Percentiles rank a stretch among this genome's conserved stretches.
Conservation (phyloP, 345 rosid genomes). For the Alliaria petiolata region DNA sequence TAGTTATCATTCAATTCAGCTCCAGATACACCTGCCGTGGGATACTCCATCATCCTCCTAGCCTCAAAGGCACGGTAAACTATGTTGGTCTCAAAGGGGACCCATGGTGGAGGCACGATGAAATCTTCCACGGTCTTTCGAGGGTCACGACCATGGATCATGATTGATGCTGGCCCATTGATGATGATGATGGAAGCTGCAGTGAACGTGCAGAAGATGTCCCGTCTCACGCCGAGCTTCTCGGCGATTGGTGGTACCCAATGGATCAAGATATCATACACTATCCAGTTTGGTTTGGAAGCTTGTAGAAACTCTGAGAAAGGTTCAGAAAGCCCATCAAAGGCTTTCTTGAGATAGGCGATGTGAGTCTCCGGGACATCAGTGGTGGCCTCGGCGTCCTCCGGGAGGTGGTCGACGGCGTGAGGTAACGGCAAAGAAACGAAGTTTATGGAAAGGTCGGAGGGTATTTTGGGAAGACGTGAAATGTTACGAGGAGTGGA, state of each 20-base stretch:
- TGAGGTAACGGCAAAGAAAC: not conserved
- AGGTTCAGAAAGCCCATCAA: not conserved
- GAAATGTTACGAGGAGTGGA: not conserved
- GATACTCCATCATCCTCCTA: not conserved
- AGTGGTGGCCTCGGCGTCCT: not conserved
- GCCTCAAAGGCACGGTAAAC: conserved; percentile 22
- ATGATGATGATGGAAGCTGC: not conserved
- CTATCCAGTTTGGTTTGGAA: not conserved
- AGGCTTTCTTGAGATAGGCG: not conserved
- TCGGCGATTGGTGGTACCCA: not conserved
- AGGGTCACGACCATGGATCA: not conserved
- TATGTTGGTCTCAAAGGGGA: conserved; percentile 17
- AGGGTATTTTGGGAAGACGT: not conserved
- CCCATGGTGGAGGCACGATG: conserved; percentile 25
- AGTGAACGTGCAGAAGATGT: not conserved
- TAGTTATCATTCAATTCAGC: not conserved
- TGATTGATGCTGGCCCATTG: not conserved
- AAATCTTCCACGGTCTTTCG: conserved; percentile 4
- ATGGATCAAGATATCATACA: not conserved
- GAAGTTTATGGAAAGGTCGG: not conserved
- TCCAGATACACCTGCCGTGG: not conserved
- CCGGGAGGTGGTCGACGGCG: not conserved
- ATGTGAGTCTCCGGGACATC: not conserved
- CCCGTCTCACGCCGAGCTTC: not conserved
- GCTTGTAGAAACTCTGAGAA: not conserved